phyloP scores from a whole-genome alignment of 257 asterid genomes.

The Forsythia viridissima region DNA sequence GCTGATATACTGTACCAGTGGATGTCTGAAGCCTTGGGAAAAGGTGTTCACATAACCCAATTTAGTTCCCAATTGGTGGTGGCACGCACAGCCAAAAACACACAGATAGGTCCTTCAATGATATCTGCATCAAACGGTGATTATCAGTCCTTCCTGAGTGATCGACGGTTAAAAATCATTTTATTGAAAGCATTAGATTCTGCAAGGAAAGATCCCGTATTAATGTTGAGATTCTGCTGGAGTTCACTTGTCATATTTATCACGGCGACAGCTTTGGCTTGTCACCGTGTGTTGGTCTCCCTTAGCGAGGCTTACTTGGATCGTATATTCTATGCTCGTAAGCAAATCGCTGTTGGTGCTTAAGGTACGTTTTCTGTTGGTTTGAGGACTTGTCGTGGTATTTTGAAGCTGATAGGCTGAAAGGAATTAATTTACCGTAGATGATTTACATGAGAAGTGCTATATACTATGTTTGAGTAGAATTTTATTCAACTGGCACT shows the following conservation, averaged over 20 bases:
- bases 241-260: slow-evolving; percentile 54
- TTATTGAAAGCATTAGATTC: slow-evolving; percentile 58
- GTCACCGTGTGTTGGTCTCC: slow-evolving; percentile 49
- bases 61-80: slow-evolving; percentile 32
- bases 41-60: slow-evolving; percentile 26
- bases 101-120: slow-evolving; percentile 30
- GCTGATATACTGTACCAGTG: slow-evolving; percentile 64
- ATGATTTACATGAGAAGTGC: neutral
- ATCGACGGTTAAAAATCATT: slow-evolving; percentile 84
- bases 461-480: neutral
- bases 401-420: neutral
- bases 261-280: slow-evolving; percentile 66
- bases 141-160: slow-evolving; percentile 49
- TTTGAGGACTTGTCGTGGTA: neutral
- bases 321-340: slow-evolving; percentile 42
- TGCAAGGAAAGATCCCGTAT: slow-evolving; percentile 58
- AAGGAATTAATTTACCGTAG: neutral
- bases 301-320: slow-evolving; percentile 43
- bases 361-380: slow-evolving; percentile 10
- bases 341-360: slow-evolving; percentile 43
- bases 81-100: slow-evolving; percentile 26
- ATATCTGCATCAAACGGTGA: slow-evolving; percentile 24
- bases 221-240: slow-evolving; percentile 66
- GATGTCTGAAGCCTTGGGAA: slow-evolving; percentile 50
- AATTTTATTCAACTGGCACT: neutral